Evolutionary conservation across 106 monocot genomes (phyloP), one percentile per base, ranked within the genome.

Genomic region (Cymbidium sinense): DNA sequence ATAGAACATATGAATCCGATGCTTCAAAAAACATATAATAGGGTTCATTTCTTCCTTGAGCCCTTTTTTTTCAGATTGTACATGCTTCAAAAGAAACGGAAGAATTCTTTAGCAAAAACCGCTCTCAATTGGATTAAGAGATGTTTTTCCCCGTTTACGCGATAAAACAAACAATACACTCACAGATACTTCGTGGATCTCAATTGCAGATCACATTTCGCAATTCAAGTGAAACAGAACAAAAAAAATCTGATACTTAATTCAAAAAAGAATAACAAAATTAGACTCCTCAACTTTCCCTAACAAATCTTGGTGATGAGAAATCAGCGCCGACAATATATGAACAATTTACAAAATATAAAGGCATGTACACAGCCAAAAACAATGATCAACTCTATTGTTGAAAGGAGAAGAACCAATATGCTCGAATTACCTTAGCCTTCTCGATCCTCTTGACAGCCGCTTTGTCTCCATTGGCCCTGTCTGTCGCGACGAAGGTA

Each of bases 391-490:
- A 33, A 67, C 37, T 67, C n/a, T 37, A 29, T 71, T 19, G 15
- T n/a, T 15, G 19, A n/a, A 44, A 71, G 71, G 39, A 10, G 21
- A 35, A 71, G 28, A 28, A 41, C 23, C n/a, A n/a, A 64, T 35
- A 55, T n/a, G 27, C 2, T n/a, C 23, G 10, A 35, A 31, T 35
- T 43, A 90, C 90, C 87, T 90, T 87, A 5, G 52, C 83, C 80
- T 86, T 85, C 43, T 87, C 90, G 64, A 90, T 87, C 78, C 90
- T 75, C 83, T 90, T 90, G 23, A 90, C 90, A 3, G 90, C 89
- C 0, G 87, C 85, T 12, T 64, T 52, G 23, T 90, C 85, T 21
- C 85, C 90, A 72, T 41, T 87, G 54, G 50, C 65, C 78, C 83
- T 90, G 35, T 90, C 82, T 0, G 85, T 90, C 34, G 90, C 90